phyloP scores from a whole-genome alignment of 768 basidiomycete genomes.

The Psilocybe azurescens region DNA sequence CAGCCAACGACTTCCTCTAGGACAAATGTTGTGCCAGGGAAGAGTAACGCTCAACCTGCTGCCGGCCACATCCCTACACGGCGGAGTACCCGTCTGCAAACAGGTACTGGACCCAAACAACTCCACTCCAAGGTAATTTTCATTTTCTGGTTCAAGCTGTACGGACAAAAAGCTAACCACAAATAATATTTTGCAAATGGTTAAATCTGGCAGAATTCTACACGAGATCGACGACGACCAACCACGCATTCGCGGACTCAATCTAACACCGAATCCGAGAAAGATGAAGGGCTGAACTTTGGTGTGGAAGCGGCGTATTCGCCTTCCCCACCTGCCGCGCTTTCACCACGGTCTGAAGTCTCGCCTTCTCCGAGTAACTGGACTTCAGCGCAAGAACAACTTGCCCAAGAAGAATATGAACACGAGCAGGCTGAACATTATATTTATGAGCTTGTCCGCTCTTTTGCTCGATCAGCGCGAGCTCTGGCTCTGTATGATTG shows the following conservation, averaged over 20 bases:
- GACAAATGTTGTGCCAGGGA: constrained; percentile 53
- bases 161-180: background rate
- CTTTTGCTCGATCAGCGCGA: constrained; percentile 81
- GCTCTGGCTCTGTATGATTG: constrained; percentile 80
- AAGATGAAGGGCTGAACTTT: constrained; percentile 63
- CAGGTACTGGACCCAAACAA: constrained; percentile 58
- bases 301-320: constrained; percentile 58
- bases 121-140: constrained; percentile 58
- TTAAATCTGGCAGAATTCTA: constrained; percentile 24
- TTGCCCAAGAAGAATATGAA: constrained; percentile 74
- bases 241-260: constrained; percentile 58
- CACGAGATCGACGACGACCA: constrained; percentile 66
- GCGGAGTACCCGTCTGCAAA: constrained; percentile 76
- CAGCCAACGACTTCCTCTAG: constrained; percentile 74
- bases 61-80: constrained; percentile 55
- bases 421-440: constrained; percentile 80
- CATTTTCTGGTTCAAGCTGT: constrained; percentile 8
- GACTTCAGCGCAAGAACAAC: constrained; percentile 72
- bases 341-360: constrained; percentile 68
- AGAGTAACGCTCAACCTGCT: constrained; percentile 51
- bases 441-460: constrained; percentile 80
- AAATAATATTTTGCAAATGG: constrained; percentile 14
- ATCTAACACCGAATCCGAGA: constrained; percentile 68
- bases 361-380: constrained; percentile 66
- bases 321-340: constrained; percentile 61